Evolutionary conservation across 768 basidiomycete genomes (phyloP).

Genomic region (Russula vinacea): DNA sequence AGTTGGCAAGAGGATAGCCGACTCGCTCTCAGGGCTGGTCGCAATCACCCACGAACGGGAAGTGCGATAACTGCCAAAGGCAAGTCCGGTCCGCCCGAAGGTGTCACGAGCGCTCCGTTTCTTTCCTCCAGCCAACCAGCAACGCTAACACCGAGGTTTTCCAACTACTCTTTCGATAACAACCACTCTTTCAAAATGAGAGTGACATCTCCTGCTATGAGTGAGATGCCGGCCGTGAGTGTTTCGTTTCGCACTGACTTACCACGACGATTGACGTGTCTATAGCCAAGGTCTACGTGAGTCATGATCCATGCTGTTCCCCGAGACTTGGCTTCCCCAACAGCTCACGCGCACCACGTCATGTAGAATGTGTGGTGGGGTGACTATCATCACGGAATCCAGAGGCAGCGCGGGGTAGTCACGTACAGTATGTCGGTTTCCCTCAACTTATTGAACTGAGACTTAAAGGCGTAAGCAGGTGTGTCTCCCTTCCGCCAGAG

Average conservation of each 20-base stretch:
- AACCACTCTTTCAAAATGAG: conserved; percentile 21
- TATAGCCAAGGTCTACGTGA: conserved; percentile 74
- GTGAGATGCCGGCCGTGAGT: conserved; percentile 83
- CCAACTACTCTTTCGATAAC: conserved; percentile 7
- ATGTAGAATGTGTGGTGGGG: conserved; percentile 88
- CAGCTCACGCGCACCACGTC: conserved; percentile 1
- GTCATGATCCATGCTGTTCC: conserved; percentile 33
- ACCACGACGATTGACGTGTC: conserved; percentile 7
- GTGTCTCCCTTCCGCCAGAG: conserved; percentile 76
- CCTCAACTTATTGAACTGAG: neutral
- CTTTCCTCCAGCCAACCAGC: conserved; percentile 14
- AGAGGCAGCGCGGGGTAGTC: conserved; percentile 64
- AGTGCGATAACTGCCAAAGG: conserved; percentile 5
- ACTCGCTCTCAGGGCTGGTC: conserved; percentile 1
- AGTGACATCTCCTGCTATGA: conserved; percentile 45
- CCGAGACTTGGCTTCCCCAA: neutral
- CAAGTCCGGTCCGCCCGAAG: conserved; percentile 19
- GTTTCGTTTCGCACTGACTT: conserved; percentile 10
- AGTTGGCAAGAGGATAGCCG: neutral
- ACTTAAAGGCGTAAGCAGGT: conserved; percentile 41
- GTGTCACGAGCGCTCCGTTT: conserved; percentile 21
- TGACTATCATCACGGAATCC: conserved; percentile 56
- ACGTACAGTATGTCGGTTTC: conserved; percentile 62
- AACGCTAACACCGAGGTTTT: conserved; percentile 12
- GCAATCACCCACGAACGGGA: neutral